These are phyloP conservation scores for Pseudomonodictys pantanalensis DNA, from an alignment of 495 filamentous ascomycete species.

Conservation along the genomic window DNA sequence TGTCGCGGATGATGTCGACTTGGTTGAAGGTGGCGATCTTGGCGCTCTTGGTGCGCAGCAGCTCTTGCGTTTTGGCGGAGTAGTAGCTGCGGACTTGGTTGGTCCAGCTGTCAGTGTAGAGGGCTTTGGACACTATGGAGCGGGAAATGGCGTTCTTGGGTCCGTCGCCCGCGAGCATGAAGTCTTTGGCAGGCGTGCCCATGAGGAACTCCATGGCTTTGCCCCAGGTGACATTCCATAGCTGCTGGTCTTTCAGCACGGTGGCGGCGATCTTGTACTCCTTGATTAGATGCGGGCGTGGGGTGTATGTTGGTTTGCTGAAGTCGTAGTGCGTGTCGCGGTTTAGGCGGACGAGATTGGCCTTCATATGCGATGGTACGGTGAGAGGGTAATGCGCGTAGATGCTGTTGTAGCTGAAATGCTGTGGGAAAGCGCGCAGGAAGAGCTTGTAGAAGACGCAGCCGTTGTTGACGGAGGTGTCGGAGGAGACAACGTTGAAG, in stretches of 20 bases:
- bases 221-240: conserved; percentile 58
- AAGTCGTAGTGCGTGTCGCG: conserved; percentile 52
- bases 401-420: conserved; percentile 55
- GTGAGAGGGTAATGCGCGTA: conserved; percentile 62
- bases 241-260: conserved; percentile 50
- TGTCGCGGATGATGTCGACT: conserved; percentile 61
- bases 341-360: conserved; percentile 50
- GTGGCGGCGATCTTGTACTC: conserved; percentile 50
- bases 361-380: conserved; percentile 53
- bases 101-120: conserved; percentile 54
- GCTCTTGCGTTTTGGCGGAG: conserved; percentile 50
- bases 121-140: conserved; percentile 47
- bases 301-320: conserved; percentile 44
- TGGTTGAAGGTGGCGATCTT: conserved; percentile 55
- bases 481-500: conserved; percentile 51
- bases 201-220: conserved; percentile 53
- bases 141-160: conserved; percentile 49
- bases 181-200: conserved; percentile 46
- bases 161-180: conserved; percentile 55
- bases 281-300: conserved; percentile 45
- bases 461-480: conserved; percentile 53
- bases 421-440: conserved; percentile 58
- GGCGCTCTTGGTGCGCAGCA: conserved; percentile 51
- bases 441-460: conserved; percentile 62
- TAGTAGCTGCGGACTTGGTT: conserved; percentile 53